phyloP scores from a whole-genome alignment of 108 stramenopile genomes.

The Cyclostephanos tholiformis region DNA sequence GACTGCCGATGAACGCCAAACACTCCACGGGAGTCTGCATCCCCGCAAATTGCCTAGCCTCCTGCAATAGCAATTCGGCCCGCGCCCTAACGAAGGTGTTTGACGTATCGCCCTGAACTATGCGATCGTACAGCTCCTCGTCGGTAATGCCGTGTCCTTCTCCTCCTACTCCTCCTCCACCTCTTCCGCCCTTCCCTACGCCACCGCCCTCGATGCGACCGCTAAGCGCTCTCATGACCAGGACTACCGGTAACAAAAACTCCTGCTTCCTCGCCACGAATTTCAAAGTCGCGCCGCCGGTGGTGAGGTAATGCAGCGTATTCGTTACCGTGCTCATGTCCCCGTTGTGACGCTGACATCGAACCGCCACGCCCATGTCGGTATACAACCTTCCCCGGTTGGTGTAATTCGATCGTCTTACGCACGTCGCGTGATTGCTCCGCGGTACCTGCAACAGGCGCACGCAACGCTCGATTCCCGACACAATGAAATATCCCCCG shows the following conservation, averaged over 20 bases:
- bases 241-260: slow-evolving; percentile 91
- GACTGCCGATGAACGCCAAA: slow-evolving; percentile 88
- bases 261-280: slow-evolving; percentile 92
- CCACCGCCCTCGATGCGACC: slow-evolving; percentile 46
- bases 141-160: slow-evolving; percentile 72
- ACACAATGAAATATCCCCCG: slow-evolving; percentile 97
- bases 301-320: slow-evolving; percentile 94
- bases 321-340: slow-evolving; percentile 92
- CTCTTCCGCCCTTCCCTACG: slow-evolving; percentile 25
- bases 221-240: slow-evolving; percentile 88
- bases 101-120: slow-evolving; percentile 81
- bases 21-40: slow-evolving; percentile 90
- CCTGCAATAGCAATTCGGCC: slow-evolving; percentile 91
- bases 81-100: slow-evolving; percentile 94
- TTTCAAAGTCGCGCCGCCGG: slow-evolving; percentile 92
- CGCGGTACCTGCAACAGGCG: slow-evolving; percentile 94
- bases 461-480: slow-evolving; percentile 96
- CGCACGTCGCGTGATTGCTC: slow-evolving; percentile 90
- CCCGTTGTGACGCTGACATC: slow-evolving; percentile 79
- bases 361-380: slow-evolving; percentile 84
- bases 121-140: slow-evolving; percentile 87
- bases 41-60: slow-evolving; percentile 76
- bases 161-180: slow-evolving; percentile 37
- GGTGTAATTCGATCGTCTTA: slow-evolving; percentile 92
- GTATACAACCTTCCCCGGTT: slow-evolving; percentile 88